Evolutionary conservation across 2,329 filamentous ascomycete genomes (phyloP).

Genomic region (Penicillium verrucosum): DNA sequence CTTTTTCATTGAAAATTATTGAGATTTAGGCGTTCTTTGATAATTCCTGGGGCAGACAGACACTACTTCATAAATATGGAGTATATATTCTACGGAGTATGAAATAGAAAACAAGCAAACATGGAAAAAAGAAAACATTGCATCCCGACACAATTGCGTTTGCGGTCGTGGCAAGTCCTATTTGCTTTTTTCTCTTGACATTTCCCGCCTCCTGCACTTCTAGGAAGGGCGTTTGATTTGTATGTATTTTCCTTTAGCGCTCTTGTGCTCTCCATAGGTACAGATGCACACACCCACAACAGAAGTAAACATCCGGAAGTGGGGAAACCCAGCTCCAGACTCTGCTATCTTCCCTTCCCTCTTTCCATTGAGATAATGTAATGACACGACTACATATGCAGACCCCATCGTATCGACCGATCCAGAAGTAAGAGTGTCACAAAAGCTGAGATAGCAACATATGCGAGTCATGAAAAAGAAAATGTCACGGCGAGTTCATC

Average conservation of each 20-base stretch:
- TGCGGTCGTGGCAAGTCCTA: background rate
- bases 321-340: background rate
- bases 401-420: background rate
- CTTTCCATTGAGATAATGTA: background rate
- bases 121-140: background rate
- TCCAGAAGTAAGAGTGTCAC: background rate
- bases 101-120: background rate
- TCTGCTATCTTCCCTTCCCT: background rate
- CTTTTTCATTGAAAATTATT: background rate
- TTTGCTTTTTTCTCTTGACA: background rate
- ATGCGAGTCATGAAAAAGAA: background rate
- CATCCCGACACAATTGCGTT: slow-evolving; percentile 5
- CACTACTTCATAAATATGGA: background rate
- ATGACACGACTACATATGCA: background rate
- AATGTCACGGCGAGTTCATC: background rate
- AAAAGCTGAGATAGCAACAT: background rate
- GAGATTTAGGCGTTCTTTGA: background rate
- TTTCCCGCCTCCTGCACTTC: background rate
- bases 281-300: background rate
- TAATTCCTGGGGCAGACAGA: background rate
- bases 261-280: background rate
- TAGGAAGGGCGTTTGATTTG: background rate
- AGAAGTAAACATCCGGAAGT: background rate
- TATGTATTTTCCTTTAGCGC: background rate
- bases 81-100: background rate